A percentile compares a stretch with the other conserved stretches of the same genome.
These are phyloP conservation scores for Myriosclerotinia duriaeana DNA, from an alignment of 2,329 filamentous ascomycete species.

Conservation along the genomic window DNA sequence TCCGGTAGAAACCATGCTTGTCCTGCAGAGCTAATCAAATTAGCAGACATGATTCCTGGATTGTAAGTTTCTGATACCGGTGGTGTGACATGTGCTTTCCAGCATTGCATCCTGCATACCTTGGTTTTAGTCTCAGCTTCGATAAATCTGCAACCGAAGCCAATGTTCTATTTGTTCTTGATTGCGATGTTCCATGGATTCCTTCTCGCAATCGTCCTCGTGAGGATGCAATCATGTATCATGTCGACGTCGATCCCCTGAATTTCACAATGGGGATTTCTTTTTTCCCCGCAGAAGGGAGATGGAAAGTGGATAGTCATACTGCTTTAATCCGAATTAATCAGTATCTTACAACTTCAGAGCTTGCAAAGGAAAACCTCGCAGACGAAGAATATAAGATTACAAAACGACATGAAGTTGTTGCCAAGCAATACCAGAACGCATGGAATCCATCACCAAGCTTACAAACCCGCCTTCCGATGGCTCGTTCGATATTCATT, in stretches of 20 bases:
- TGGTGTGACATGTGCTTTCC: constrained; percentile 79
- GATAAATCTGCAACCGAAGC: constrained; percentile 70
- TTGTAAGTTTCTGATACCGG: constrained; percentile 70
- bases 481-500: constrained; percentile 5
- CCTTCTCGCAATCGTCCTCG: constrained; percentile 55
- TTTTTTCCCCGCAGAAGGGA: constrained; percentile 62
- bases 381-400: no score
- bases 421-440: not conserved
- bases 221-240: constrained; percentile 53
- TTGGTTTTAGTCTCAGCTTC: constrained; percentile 70
- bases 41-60: constrained; percentile 64
- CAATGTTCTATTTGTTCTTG: constrained; percentile 77
- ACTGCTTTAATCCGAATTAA: constrained; percentile 67
- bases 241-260: constrained; percentile 62
- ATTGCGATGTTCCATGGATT: constrained; percentile 91
- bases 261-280: constrained; percentile 72
- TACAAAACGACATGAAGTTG: constrained; percentile 16
- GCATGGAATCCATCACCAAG: not conserved
- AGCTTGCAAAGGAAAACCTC: constrained; percentile 36
- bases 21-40: constrained; percentile 59
- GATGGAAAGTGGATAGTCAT: constrained; percentile 64
- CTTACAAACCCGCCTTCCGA: not conserved
- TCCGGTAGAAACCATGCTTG: constrained; percentile 64
- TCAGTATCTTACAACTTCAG: constrained; percentile 50
- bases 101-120: constrained; percentile 61